phyloP scores from a whole-genome alignment of 2,329 filamentous ascomycete species.

The Scedosporium apiospermum region DNA sequence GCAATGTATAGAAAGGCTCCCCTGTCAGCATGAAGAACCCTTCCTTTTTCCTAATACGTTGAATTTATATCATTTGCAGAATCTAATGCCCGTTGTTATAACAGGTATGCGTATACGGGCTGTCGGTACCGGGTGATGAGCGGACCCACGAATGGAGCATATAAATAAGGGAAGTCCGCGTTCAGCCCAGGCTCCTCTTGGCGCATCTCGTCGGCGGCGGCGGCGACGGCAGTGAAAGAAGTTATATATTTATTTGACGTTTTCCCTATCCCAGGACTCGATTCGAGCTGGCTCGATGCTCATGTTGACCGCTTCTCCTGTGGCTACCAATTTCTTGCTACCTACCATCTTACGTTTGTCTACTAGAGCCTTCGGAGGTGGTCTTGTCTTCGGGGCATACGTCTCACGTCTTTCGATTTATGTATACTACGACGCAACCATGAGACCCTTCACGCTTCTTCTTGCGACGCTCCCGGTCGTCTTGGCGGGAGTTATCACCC shows the following conservation, averaged over 20 bases:
- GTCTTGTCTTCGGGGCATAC: too few relatives aligned
- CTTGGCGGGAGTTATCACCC: neutral
- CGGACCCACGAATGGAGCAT: neutral
- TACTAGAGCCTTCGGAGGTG: too few relatives aligned
- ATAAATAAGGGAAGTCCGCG: too few relatives aligned
- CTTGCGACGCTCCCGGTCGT: neutral
- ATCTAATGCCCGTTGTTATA: neutral
- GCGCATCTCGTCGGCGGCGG: neutral
- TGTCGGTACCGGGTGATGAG: neutral
- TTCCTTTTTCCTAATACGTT: neutral
- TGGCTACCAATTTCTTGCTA: too few relatives aligned
- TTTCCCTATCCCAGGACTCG: too few relatives aligned
- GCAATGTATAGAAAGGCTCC: neutral
- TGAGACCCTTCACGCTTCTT: neutral
- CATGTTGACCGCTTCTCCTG: too few relatives aligned
- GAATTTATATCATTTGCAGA: neutral
- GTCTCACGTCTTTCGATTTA: neutral
- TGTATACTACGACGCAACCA: neutral
- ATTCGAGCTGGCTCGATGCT: too few relatives aligned
- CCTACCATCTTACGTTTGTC: too few relatives aligned
- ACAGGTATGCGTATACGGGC: too few relatives aligned
- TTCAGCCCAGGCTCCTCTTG: neutral
- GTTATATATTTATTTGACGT: too few relatives aligned
- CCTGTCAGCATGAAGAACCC: neutral
- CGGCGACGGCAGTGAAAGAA: too few relatives aligned